Evolutionary conservation across 2,329 filamentous ascomycete genomes (phyloP).

Genomic region (Pseudocercospora crystallina): DNA sequence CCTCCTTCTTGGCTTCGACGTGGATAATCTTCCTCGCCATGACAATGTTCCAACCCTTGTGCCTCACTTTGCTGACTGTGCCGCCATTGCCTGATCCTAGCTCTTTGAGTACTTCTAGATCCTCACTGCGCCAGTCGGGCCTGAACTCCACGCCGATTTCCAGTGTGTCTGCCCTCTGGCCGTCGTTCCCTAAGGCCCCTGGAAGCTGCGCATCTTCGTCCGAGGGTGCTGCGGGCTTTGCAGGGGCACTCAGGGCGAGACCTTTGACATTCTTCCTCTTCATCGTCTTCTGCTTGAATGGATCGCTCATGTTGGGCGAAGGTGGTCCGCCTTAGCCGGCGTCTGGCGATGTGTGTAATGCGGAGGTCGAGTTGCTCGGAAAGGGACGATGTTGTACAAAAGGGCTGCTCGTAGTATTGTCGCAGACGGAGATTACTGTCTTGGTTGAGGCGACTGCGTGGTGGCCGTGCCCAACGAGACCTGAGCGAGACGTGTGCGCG

Average conservation of each 20-base stretch:
- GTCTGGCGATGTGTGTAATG: slow-evolving; percentile 4
- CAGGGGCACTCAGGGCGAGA: slow-evolving; percentile 78
- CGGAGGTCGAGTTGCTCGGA: not conserved
- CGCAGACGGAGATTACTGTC: not conserved
- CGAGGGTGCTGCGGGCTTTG: slow-evolving; percentile 68
- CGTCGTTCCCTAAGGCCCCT: slow-evolving; percentile 57
- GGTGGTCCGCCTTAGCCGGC: slow-evolving; percentile 18
- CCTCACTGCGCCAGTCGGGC: slow-evolving; percentile 85
- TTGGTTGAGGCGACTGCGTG: slow-evolving; percentile 1
- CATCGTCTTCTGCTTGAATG: slow-evolving; percentile 71
- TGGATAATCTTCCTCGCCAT: slow-evolving; percentile 99
- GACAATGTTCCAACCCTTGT: slow-evolving; percentile 88
- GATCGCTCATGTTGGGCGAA: slow-evolving; percentile 46
- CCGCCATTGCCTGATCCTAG: slow-evolving; percentile 94
- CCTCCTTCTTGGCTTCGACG: slow-evolving; percentile 95
- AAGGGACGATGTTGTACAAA: not conserved
- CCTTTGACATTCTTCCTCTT: slow-evolving; percentile 99
- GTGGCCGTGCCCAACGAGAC: slow-evolving; percentile 7
- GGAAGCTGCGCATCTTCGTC: slow-evolving; percentile 67
- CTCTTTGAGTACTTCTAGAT: slow-evolving; percentile 90
- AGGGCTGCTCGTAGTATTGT: not conserved
- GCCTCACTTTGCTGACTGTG: slow-evolving; percentile 96
- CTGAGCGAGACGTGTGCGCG: slow-evolving; percentile 2
- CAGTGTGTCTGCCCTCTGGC: slow-evolving; percentile 66
- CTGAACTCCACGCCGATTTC: slow-evolving; percentile 99